Evolutionary conservation across 2,329 filamentous ascomycete genomes (phyloP).

Genomic region (Xylaria sp.): DNA sequence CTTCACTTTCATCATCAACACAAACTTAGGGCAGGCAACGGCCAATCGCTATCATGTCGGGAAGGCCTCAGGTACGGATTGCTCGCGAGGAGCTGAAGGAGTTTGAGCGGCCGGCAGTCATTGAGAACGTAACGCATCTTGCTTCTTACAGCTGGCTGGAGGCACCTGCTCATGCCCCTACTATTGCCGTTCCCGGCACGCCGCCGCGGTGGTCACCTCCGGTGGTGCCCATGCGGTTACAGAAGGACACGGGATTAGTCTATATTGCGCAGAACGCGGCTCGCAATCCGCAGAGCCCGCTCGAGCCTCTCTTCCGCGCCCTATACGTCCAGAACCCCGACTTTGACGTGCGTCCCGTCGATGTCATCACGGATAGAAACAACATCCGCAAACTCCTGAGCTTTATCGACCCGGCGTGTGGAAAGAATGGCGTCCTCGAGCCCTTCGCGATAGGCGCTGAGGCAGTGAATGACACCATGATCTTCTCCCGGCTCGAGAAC

Average conservation of each 20-base stretch:
- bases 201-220: slow-evolving; percentile 37
- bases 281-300: slow-evolving; percentile 38
- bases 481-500: slow-evolving; percentile 36
- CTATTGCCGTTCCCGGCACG: slow-evolving; percentile 42
- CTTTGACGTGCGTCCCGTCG: slow-evolving; percentile 35
- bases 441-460: slow-evolving; percentile 41
- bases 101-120: slow-evolving; percentile 17
- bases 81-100: slow-evolving; percentile 6
- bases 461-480: slow-evolving; percentile 33
- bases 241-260: slow-evolving; percentile 37
- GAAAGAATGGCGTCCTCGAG: slow-evolving; percentile 23
- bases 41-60: neutral
- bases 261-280: slow-evolving; percentile 43
- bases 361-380: slow-evolving; percentile 43
- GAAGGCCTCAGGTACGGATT: neutral
- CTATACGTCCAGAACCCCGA: slow-evolving; percentile 36
- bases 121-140: slow-evolving; percentile 37
- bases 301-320: slow-evolving; percentile 44
- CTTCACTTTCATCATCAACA: neutral
- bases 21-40: neutral
- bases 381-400: slow-evolving; percentile 45
- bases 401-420: slow-evolving; percentile 34
- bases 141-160: slow-evolving; percentile 49
- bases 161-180: slow-evolving; percentile 29
- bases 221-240: slow-evolving; percentile 22